Percentiles rank a stretch among this genome's conserved stretches.
These are phyloP conservation scores for Microsporum audouinii DNA, from an alignment of 2,329 filamentous ascomycete genomes.

Conservation along the genomic window DNA sequence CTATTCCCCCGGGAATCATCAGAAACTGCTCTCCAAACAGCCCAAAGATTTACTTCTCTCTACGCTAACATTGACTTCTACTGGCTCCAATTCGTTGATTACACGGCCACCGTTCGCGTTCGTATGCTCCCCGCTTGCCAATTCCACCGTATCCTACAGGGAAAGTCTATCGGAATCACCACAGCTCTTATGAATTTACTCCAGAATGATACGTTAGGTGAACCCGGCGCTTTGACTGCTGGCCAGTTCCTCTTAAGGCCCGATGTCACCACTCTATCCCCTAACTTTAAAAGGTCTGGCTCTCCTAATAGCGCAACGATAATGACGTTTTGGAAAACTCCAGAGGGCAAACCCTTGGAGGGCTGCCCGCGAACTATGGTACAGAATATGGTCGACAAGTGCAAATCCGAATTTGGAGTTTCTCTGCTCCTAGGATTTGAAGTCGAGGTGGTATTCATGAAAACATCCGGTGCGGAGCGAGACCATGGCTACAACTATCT, in stretches of 20 bases:
- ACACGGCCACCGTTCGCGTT: conserved; percentile 56
- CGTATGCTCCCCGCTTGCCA: conserved; percentile 56
- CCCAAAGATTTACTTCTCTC: conserved; percentile 31
- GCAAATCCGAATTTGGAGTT: conserved; percentile 43
- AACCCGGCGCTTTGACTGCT: conserved; percentile 43
- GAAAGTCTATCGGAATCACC: conserved; percentile 49
- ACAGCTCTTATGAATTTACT: conserved; percentile 54
- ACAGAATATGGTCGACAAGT: conserved; percentile 41
- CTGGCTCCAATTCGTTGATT: conserved; percentile 66
- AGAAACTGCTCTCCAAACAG: conserved; percentile 27
- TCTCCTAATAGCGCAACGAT: conserved; percentile 51
- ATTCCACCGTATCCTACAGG: conserved; percentile 39
- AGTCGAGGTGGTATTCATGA: conserved; percentile 64
- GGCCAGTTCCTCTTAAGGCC: conserved; percentile 58
- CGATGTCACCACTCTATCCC: conserved; percentile 51
- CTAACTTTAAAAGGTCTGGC: background rate
- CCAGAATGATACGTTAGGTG: conserved; percentile 50
- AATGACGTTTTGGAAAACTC: conserved; percentile 53
- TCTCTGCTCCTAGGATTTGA: conserved; percentile 64
- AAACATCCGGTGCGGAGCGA: conserved; percentile 27
- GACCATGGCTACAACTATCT: conserved; percentile 5
- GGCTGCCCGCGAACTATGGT: conserved; percentile 59
- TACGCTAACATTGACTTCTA: conserved; percentile 52
- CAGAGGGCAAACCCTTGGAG: conserved; percentile 40
- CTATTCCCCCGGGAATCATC: background rate